Evolutionary conservation across 2,329 filamentous ascomycete genomes (phyloP).

Genomic region (Aspergillus ochraceoroseus): DNA sequence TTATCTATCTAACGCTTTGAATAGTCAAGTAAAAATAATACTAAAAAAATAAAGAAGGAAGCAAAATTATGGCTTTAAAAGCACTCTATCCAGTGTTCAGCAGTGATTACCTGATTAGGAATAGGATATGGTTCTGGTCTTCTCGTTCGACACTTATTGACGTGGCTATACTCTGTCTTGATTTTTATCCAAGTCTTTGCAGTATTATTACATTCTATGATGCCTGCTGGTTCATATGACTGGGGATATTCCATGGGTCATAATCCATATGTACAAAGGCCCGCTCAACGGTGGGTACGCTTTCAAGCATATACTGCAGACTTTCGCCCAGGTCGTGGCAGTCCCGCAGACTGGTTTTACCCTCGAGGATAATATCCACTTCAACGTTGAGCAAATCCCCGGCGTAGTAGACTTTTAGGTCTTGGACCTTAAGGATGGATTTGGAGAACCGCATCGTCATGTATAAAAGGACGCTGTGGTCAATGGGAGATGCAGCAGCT

Average conservation of each 20-base stretch:
- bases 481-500: conserved; percentile 54
- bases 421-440: conserved; percentile 64
- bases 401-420: conserved; percentile 60
- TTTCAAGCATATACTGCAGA: conserved; percentile 59
- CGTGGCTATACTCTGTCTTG: too few species aligned
- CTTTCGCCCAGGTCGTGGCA: conserved; percentile 59
- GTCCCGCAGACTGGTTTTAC: conserved; percentile 50
- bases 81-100: too few species aligned
- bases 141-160: background rate
- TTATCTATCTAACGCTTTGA: too few species aligned
- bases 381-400: conserved; percentile 60
- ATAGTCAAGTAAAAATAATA: too few species aligned
- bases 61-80: too few species aligned
- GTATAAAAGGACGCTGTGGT: conserved; percentile 79
- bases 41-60: too few species aligned
- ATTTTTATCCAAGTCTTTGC: too few species aligned
- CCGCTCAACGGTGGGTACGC: conserved; percentile 41
- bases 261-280: conserved; percentile 52
- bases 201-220: too few species aligned
- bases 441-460: conserved; percentile 90
- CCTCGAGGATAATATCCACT: conserved; percentile 58
- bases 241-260: conserved; percentile 42
- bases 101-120: too few species aligned
- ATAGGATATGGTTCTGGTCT: too few species aligned
- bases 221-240: conserved; percentile 36